phyloP scores from a whole-genome alignment of 75 land plant species.

The Selaginella tamariscina region DNA sequence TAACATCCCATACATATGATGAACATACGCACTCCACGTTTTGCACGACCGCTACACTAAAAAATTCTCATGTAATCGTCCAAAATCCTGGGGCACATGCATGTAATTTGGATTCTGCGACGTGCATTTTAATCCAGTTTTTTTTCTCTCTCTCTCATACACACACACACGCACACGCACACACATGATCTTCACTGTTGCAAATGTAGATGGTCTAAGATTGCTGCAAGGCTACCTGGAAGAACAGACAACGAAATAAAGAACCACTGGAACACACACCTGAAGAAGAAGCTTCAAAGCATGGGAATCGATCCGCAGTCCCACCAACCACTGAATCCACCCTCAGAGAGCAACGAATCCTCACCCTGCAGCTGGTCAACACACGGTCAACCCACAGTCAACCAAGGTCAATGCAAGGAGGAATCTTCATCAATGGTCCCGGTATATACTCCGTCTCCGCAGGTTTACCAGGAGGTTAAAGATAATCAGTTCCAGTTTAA shows the following conservation, averaged over 20 bases:
- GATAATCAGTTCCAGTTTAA: neutral
- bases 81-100: too few relatives aligned
- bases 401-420: neutral
- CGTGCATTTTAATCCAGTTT: neutral
- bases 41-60: too few relatives aligned
- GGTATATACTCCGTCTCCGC: too few relatives aligned
- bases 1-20: too few relatives aligned
- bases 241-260: neutral
- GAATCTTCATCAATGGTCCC: neutral
- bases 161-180: too few relatives aligned
- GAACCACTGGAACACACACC: neutral
- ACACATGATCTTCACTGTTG: too few relatives aligned
- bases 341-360: neutral
- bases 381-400: neutral
- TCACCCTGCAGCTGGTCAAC: neutral
- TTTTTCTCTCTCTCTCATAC: neutral
- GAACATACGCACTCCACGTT: too few relatives aligned
- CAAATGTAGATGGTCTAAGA: neutral
- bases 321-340: neutral
- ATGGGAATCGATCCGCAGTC: neutral
- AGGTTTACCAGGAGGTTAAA: neutral
- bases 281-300: neutral
- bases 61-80: too few relatives aligned
- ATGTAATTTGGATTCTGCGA: neutral
- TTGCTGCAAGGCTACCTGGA: neutral